phyloP scores from a whole-genome alignment of 2,329 filamentous ascomycete species.

The Emmonsiellopsis sp. region DNA sequence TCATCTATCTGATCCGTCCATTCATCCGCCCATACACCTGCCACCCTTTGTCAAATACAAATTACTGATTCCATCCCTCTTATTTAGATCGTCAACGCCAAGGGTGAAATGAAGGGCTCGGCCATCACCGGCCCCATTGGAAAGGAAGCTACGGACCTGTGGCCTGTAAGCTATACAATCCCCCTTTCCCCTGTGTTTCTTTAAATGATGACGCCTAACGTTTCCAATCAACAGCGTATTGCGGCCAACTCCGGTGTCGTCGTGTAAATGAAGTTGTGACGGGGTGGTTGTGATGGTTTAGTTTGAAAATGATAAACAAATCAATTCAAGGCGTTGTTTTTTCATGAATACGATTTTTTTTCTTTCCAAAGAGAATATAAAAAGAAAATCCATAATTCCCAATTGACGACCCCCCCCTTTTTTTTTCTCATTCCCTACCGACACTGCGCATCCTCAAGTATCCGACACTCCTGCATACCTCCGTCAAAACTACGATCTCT shows the following conservation, averaged over 20 bases:
- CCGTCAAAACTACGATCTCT: too few relatives aligned
- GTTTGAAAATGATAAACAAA: slow-evolving; percentile 9
- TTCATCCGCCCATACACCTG: neutral
- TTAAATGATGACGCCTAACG: slow-evolving; percentile 23
- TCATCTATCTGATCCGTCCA: too few relatives aligned
- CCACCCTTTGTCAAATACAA: neutral
- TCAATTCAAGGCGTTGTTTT: slow-evolving; percentile 1
- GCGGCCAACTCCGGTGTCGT: slow-evolving; percentile 99
- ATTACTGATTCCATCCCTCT: neutral
- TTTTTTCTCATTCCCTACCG: too few relatives aligned
- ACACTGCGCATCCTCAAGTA: too few relatives aligned
- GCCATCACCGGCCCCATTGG: slow-evolving; percentile 98
- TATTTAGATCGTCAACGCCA: slow-evolving; percentile 92
- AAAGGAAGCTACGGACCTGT: slow-evolving; percentile 99
- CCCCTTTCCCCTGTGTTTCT: neutral
- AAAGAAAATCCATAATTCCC: too few relatives aligned
- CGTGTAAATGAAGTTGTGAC: slow-evolving; percentile 65
- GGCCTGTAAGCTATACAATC: slow-evolving; percentile 63
- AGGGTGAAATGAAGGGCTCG: slow-evolving; percentile 99
- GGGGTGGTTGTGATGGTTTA: neutral
- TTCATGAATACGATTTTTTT: slow-evolving; percentile 13
- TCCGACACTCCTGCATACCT: too few relatives aligned
- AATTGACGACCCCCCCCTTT: too few relatives aligned
- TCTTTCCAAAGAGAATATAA: slow-evolving; percentile 14
- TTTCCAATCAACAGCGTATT: slow-evolving; percentile 62